Evolutionary conservation across 2,329 filamentous ascomycete genomes (phyloP).

Genomic region (Phaeoacremonium minimum): DNA sequence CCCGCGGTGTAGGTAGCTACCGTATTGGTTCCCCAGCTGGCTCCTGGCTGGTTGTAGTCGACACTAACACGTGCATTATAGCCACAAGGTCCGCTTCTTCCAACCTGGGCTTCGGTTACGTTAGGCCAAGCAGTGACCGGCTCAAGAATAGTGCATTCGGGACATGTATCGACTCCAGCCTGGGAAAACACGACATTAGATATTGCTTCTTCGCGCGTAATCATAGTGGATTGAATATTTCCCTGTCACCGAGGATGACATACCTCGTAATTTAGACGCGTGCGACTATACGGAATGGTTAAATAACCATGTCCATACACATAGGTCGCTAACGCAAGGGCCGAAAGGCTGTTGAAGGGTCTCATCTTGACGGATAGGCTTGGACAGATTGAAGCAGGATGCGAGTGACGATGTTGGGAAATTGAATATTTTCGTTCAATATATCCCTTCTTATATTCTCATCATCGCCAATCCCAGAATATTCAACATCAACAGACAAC

Average conservation of each 20-base stretch:
- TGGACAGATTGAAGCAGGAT: too few species aligned
- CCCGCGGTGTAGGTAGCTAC: conserved; percentile 41
- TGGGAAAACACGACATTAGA: conserved; percentile 12
- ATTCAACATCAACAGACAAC: too few species aligned
- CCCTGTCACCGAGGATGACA: too few species aligned
- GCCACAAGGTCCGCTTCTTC: conserved; percentile 45
- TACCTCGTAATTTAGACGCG: conserved; percentile 37
- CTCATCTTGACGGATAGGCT: too few species aligned
- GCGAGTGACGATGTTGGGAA: too few species aligned
- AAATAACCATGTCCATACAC: conserved; percentile 44
- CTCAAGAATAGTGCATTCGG: conserved; percentile 50
- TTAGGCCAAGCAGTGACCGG: conserved; percentile 47
- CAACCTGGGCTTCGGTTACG: conserved; percentile 37
- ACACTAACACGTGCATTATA: conserved; percentile 49
- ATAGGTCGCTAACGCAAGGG: too few species aligned
- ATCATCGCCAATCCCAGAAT: too few species aligned
- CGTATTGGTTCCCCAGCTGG: conserved; percentile 35
- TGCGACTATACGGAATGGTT: conserved; percentile 35
- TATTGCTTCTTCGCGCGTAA: too few species aligned
- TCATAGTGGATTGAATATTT: too few species aligned
- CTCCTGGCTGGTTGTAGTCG: conserved; percentile 45
- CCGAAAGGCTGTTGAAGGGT: too few species aligned
- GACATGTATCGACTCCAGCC: conserved; percentile 45
- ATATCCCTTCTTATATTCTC: too few species aligned
- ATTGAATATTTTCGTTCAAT: too few species aligned